phyloP scores from a whole-genome alignment of 768 basidiomycete genomes.

The Trichaptum fuscoviolaceum region DNA sequence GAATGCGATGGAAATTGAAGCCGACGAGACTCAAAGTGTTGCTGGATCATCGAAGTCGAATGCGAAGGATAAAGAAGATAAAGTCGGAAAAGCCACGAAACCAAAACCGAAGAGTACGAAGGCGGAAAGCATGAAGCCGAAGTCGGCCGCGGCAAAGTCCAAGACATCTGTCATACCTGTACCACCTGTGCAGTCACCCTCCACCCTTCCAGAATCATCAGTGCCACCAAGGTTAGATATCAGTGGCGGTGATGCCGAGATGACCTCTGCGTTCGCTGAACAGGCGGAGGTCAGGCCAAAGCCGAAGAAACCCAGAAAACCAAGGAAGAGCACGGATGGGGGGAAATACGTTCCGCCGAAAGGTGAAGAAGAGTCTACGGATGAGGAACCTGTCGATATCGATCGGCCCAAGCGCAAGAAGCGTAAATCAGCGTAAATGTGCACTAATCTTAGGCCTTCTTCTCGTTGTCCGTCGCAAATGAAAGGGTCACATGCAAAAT shows the following conservation, averaged over 20 bases:
- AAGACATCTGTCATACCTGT: background rate
- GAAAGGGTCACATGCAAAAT: background rate
- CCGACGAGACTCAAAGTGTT: background rate
- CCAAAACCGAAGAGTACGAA: background rate
- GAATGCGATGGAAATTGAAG: background rate
- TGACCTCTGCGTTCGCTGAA: background rate
- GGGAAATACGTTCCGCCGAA: background rate
- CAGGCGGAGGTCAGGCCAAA: background rate
- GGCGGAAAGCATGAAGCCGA: slow-evolving; percentile 2
- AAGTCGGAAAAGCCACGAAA: background rate
- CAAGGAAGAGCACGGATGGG: background rate
- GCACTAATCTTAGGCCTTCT: background rate
- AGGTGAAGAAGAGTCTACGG: background rate
- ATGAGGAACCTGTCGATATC: background rate
- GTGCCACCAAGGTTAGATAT: background rate
- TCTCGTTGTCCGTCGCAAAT: background rate
- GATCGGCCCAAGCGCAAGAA: background rate
- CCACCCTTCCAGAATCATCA: too few species aligned
- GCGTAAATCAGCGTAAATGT: background rate
- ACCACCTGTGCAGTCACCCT: background rate
- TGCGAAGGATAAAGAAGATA: background rate
- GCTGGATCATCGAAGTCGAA: background rate
- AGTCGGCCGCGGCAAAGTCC: background rate
- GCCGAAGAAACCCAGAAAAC: background rate
- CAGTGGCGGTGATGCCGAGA: background rate